Conservation (phyloP, 805 yeast genomes). For the Clavispora asparagi region DNA sequence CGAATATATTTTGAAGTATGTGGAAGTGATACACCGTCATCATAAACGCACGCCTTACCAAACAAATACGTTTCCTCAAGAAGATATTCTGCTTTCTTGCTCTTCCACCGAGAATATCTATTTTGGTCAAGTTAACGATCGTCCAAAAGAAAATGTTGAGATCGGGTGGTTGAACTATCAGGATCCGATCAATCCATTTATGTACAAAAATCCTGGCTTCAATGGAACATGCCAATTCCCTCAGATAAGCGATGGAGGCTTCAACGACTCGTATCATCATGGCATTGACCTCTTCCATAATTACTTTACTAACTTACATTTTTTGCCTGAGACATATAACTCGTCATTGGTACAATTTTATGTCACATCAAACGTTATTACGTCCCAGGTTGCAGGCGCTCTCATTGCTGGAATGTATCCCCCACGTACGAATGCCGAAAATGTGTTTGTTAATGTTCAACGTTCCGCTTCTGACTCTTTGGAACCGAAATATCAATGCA, state of each 20-base stretch:
- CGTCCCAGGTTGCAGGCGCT: not conserved
- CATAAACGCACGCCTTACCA: constrained; percentile 2
- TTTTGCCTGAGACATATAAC: not conserved
- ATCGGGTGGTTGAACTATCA: not conserved
- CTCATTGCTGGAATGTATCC: constrained; percentile 1
- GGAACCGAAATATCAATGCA: not conserved
- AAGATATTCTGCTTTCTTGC: not conserved
- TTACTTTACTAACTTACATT: not conserved
- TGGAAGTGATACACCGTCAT: constrained; percentile 3
- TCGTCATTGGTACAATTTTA: not conserved
- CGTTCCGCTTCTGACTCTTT: not conserved
- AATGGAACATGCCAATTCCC: constrained; percentile 2
- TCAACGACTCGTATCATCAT: not conserved
- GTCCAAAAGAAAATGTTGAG: not conserved
- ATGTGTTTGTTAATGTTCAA: not conserved
- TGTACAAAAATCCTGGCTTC: not conserved
- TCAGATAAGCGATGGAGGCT: constrained; percentile 1
- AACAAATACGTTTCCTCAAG: not conserved
- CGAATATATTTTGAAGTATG: not conserved
- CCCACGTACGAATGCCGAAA: not conserved
- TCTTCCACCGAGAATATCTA: not conserved
- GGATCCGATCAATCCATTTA: not conserved
- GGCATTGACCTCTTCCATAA: not conserved
- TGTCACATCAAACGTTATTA: constrained; percentile 1
- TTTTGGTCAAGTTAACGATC: not conserved